Evolutionary conservation across 139 green algal species (phyloP), one percentile per base, ranked within the genome.

Genomic region (Mychonastes homosphaera): DNA sequence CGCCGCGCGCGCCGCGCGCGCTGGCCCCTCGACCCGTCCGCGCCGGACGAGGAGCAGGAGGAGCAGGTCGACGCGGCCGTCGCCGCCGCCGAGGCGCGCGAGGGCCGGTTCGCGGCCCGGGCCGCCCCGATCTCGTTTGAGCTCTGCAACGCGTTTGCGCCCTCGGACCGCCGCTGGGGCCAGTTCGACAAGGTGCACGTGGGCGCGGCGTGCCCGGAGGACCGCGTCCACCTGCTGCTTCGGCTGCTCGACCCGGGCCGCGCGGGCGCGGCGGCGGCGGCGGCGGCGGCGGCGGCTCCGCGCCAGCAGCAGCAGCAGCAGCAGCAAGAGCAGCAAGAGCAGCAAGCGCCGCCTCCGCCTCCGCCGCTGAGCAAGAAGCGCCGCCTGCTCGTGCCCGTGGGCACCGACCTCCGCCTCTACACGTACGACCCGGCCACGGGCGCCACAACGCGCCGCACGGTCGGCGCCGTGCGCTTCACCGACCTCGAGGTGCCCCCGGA

Each of bases 121-220:
- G 76, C 79, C 32, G 53, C 41, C 4, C 24, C 36, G 19, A 30
- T 41, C 13, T 51, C 38, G 26, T 63, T 86, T 45, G 51, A 75
- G 32, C 28, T 54, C 29, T 58, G 67, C 64, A 82, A 86, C 54
- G 65, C 73, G 2, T 86, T 84, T 67, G 68, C 79, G 28, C 71
- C 70, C 21, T 18, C 12, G 24, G 33, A n/a, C 2, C 32, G 24
- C n/a, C 58, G 56, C 47, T 58, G 41, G 58, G 58, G 58, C 33
- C 47, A 39, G 24, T 65, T 58, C 58, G 57, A 69, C 62, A 69
- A 62, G 62, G 58, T 65, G 19, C 7, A 15, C 24, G 70, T 78
- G 9, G 78, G 78, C 10, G 78, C 76, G 21, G 72, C 69, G 12
- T 79, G 69, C 54, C 76, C 69, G 3, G 47, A 63, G 30, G 59